Conservation (phyloP, 164 flowering plant genomes). For the Vitis cinerea region DNA sequence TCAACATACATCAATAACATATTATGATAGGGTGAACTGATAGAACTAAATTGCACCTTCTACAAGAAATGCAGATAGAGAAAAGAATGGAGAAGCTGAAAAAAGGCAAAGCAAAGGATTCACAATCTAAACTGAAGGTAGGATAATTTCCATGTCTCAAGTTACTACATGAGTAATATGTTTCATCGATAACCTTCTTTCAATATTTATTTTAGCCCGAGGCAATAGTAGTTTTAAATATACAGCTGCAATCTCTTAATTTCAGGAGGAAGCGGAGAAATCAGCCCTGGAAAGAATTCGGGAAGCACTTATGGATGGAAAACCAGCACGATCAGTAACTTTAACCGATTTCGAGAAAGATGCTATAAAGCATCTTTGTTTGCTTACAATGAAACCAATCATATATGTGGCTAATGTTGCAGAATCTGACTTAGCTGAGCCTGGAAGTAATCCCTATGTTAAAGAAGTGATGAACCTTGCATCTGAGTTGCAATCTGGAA, state of each 20-base stretch:
- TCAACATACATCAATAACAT: not conserved
- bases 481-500: slow-evolving; percentile 70
- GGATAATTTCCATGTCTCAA: not conserved
- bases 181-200: not conserved
- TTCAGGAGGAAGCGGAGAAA: slow-evolving; percentile 92
- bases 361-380: slow-evolving; percentile 78
- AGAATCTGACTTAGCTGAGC: slow-evolving; percentile 82
- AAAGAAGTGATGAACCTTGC: slow-evolving; percentile 68
- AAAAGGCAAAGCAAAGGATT: slow-evolving; percentile 75
- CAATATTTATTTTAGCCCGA: not conserved
- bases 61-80: slow-evolving; percentile 84
- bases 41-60: slow-evolving; percentile 32
- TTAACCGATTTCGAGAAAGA: slow-evolving; percentile 81
- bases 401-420: slow-evolving; percentile 95
- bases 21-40: slow-evolving; percentile 24
- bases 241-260: slow-evolving; percentile 7
- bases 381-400: slow-evolving; percentile 95
- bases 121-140: slow-evolving; percentile 86
- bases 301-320: slow-evolving; percentile 84
- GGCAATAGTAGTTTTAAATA: not conserved
- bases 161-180: not conserved
- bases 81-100: slow-evolving; percentile 91
- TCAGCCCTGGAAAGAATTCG: slow-evolving; percentile 80
- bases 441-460: slow-evolving; percentile 65
- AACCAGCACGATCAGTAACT: slow-evolving; percentile 88